Conservation (phyloP, 2,329 filamentous ascomycete species). For the Xenoacremonium recifei region DNA sequence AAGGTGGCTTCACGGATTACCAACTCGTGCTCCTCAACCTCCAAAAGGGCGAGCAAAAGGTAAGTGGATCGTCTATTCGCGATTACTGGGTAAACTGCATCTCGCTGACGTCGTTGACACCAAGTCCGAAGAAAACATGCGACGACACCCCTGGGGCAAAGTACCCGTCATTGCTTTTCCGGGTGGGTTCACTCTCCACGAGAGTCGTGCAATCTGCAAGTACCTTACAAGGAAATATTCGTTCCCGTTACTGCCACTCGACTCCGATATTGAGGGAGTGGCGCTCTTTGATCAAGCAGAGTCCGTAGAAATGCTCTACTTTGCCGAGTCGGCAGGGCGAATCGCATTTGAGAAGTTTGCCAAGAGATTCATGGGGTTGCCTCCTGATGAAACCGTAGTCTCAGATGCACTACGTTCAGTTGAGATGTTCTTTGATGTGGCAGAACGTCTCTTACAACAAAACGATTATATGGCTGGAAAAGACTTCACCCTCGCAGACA, state of each 20-base stretch:
- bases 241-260: conserved; percentile 40
- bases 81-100: not conserved
- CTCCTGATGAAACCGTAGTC: conserved; percentile 39
- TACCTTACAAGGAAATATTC: conserved; percentile 44
- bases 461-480: conserved; percentile 44
- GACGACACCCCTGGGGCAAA: conserved; percentile 42
- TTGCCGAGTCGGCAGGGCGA: conserved; percentile 40
- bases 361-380: conserved; percentile 42
- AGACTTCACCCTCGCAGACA: conserved; percentile 42
- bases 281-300: conserved; percentile 45
- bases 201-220: conserved; percentile 47
- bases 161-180: conserved; percentile 38
- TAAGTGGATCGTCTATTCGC: conserved; percentile 16
- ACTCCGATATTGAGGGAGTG: conserved; percentile 36
- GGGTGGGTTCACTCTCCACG: conserved; percentile 43
- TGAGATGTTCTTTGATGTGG: conserved; percentile 42
- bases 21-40: conserved; percentile 38
- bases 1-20: conserved; percentile 43
- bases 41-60: conserved; percentile 41
- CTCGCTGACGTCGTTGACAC: conserved; percentile 19
- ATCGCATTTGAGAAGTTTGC: conserved; percentile 45
- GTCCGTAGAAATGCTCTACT: conserved; percentile 40
- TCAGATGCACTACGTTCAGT: conserved; percentile 35
- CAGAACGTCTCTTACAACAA: conserved; percentile 36
- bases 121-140: conserved; percentile 35